phyloP scores from a whole-genome alignment of 805 yeast species.

The Kregervanrija fluxuum region DNA sequence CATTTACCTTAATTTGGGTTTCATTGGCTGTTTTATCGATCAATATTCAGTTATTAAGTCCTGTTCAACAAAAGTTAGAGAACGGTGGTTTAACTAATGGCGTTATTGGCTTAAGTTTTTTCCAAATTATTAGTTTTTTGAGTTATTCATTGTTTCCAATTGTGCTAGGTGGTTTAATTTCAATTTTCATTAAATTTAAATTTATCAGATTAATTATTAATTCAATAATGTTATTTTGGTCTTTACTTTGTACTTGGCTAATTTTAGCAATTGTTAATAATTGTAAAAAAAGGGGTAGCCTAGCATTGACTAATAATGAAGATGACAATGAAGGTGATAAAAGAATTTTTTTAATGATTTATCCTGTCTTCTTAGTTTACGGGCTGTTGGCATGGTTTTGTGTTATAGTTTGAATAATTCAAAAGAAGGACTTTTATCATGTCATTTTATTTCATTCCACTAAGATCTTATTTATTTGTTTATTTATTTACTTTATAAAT shows the following conservation, averaged over 20 bases:
- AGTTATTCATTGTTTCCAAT: constrained; percentile 53
- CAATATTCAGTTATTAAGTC: constrained; percentile 49
- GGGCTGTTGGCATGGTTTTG: constrained; percentile 48
- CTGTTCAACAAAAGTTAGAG: constrained; percentile 29
- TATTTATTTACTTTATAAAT: constrained; percentile 17
- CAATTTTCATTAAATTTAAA: constrained; percentile 38
- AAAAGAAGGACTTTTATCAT: neutral
- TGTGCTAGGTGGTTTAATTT: constrained; percentile 38
- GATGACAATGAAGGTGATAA: constrained; percentile 44
- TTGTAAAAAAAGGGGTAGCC: constrained; percentile 18
- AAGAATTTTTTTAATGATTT: constrained; percentile 43
- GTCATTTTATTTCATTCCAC: too few relatives aligned
- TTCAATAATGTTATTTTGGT: constrained; percentile 40
- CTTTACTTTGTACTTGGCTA: constrained; percentile 44
- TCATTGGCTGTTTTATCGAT: constrained; percentile 41
- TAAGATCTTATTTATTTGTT: too few relatives aligned
- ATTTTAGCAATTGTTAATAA: constrained; percentile 39
- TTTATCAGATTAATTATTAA: constrained; percentile 34
- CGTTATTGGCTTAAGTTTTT: constrained; percentile 38
- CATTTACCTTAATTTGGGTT: constrained; percentile 47
- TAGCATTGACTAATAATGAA: constrained; percentile 12
- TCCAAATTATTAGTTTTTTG: constrained; percentile 49
- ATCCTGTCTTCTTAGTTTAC: constrained; percentile 47
- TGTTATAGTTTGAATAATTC: constrained; percentile 32
- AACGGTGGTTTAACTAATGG: constrained; percentile 23